These are phyloP conservation scores for Plantago major DNA, from an alignment of 257 asterid genomes.

Conservation along the genomic window DNA sequence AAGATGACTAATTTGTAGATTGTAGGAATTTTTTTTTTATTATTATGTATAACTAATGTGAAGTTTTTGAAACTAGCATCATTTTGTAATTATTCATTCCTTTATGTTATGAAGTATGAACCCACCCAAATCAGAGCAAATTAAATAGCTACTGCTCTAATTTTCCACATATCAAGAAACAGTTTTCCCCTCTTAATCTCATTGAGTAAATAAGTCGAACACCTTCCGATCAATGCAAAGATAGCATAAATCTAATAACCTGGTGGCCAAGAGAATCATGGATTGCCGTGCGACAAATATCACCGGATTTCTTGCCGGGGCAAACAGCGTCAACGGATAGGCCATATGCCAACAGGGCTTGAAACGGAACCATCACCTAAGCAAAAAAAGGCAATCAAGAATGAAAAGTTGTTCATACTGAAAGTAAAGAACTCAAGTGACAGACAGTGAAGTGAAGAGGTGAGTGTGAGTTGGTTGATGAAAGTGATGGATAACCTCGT, in stretches of 20 bases:
- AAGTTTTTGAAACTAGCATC: too few relatives aligned
- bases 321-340: conserved; percentile 86
- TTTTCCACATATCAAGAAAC: too few relatives aligned
- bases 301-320: conserved; percentile 94
- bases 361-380: conserved; percentile 96
- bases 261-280: conserved; percentile 69
- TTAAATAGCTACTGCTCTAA: neutral
- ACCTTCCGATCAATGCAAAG: too few relatives aligned
- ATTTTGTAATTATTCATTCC: too few relatives aligned
- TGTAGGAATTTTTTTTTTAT: too few relatives aligned
- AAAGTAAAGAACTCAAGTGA: neutral
- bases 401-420: neutral
- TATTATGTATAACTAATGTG: too few relatives aligned
- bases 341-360: conserved; percentile 86
- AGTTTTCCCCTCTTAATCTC: too few relatives aligned
- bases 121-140: neutral
- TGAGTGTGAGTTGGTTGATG: neutral
- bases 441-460: conserved; percentile 3
- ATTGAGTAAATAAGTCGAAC: too few relatives aligned
- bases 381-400: neutral
- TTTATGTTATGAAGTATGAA: too few relatives aligned
- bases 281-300: conserved; percentile 75
- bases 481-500: conserved; percentile 45
- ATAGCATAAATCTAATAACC: conserved; percentile 29
- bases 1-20: too few relatives aligned